Base-by-base conservation (phyloP, 768 basidiomycete genomes). In the Mycena floridula region DNA sequence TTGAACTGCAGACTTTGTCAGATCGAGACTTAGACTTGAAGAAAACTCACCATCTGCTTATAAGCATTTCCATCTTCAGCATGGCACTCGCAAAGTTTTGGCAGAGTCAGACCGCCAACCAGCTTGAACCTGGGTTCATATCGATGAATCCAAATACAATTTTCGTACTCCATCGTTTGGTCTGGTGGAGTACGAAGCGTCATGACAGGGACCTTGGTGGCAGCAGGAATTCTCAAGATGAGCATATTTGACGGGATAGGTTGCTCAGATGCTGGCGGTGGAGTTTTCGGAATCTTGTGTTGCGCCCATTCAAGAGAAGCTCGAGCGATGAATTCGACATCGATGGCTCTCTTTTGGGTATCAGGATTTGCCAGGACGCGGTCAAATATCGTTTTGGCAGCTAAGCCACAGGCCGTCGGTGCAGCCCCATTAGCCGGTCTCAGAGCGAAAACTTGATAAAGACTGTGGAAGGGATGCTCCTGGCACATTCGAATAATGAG, bases 401-500 rank as follows among this genome's bases (percentile, higher is more conserved):
- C 32, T 35, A 15, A 3, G 18, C 32, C 32, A 35, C 32, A 18
- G 18, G 4, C 32, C n/a, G n/a, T n/a, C n/a, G n/a, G n/a, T 35
- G 32, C 32, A 35, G 15, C 18, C 15, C 32, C 15, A 35, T 35
- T 18, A 15, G 32, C 18, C 7, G 32, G 43, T 51, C 46, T 51
- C 52, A 50, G 53, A 64, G 8, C 70, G 68, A 83, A 89, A 2
- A 98, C 77, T 52, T 93, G 91, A 62, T 94, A 95, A 6, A 96
- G 65, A 52, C 79, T 85, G 59, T 99, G 96, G 65, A 90, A 98
- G 0, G 95, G 93, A 57, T 99, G 96, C 42, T 97, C 90, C 45
- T 62, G 63, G 54, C 88, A 89, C 75, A 99, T 87, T 20, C 81
- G 74, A 4, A 85, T 45, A 20, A 98, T 69, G 22, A 88, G 64